phyloP scores from a whole-genome alignment of 2,329 filamentous ascomycete genomes.

The Chrysoporthe deuterocubensis region DNA sequence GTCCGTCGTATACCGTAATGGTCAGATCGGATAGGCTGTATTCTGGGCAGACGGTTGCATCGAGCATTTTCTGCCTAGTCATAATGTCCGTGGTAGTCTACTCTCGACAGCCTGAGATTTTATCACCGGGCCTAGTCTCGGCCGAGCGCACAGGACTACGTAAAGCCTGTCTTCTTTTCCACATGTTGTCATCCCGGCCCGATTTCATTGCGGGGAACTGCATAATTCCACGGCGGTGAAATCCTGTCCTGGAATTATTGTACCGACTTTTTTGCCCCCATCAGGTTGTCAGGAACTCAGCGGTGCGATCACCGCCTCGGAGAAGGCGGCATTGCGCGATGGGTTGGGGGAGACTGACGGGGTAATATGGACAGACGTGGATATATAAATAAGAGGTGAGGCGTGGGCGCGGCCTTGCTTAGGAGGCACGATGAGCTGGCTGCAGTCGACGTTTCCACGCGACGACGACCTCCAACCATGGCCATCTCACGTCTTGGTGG shows the following conservation, averaged over 20 bases:
- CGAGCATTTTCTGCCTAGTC: too few species aligned
- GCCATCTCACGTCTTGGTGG: background rate
- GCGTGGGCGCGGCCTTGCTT: background rate
- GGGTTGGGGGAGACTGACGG: background rate
- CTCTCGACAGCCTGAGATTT: background rate
- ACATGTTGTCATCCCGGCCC: background rate
- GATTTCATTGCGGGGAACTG: background rate
- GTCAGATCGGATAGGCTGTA: background rate
- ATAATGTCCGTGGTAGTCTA: background rate
- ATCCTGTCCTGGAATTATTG: background rate
- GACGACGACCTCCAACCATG: background rate
- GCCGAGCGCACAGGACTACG: background rate
- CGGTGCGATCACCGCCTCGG: background rate
- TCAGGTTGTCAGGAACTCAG: background rate
- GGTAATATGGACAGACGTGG: background rate
- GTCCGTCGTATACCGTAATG: background rate
- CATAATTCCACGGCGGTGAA: background rate
- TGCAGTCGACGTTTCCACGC: background rate
- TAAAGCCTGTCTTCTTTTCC: background rate
- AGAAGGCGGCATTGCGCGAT: background rate
- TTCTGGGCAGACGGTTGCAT: background rate
- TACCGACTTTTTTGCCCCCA: background rate
- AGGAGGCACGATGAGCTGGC: background rate
- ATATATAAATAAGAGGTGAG: background rate
- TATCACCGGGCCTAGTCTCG: slow-evolving; percentile 2